Percentiles rank a stretch among this genome's conserved stretches.
phyloP scores from a whole-genome alignment of 441 rosid species.

The Populus hybrid region DNA sequence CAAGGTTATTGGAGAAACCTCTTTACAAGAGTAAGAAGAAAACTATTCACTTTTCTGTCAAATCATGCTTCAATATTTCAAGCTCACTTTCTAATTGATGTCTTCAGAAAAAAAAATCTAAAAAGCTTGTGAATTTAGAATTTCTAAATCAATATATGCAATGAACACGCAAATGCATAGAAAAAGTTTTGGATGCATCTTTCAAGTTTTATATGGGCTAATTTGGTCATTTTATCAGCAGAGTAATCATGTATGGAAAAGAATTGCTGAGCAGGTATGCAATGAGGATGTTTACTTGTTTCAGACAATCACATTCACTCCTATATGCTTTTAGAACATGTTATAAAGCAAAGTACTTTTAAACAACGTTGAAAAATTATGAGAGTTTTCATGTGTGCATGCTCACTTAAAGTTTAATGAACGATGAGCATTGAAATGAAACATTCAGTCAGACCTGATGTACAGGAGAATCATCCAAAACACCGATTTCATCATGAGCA shows the following conservation, averaged over 20 bases:
- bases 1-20: not conserved
- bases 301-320: not conserved
- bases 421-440: not conserved
- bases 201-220: not conserved
- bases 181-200: not conserved
- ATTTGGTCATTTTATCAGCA: not conserved
- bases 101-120: not conserved
- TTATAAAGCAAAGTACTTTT: not conserved
- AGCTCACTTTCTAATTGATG: not conserved
- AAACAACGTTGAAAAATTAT: not conserved
- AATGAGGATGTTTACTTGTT: not conserved
- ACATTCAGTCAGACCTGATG: conserved; percentile 48
- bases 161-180: not conserved
- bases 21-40: not conserved
- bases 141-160: not conserved
- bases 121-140: not conserved
- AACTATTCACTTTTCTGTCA: not conserved
- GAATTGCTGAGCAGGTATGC: not conserved
- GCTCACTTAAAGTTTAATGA: conserved; percentile 9
- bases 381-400: conserved; percentile 1
- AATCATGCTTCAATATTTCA: not conserved
- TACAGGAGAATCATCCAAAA: conserved; percentile 43
- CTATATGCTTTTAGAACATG: not conserved
- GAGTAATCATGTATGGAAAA: not conserved
- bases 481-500: conserved; percentile 46